phyloP scores from a whole-genome alignment of 1,139 yeast genomes.

The Wickerhamiella infanticola region DNA sequence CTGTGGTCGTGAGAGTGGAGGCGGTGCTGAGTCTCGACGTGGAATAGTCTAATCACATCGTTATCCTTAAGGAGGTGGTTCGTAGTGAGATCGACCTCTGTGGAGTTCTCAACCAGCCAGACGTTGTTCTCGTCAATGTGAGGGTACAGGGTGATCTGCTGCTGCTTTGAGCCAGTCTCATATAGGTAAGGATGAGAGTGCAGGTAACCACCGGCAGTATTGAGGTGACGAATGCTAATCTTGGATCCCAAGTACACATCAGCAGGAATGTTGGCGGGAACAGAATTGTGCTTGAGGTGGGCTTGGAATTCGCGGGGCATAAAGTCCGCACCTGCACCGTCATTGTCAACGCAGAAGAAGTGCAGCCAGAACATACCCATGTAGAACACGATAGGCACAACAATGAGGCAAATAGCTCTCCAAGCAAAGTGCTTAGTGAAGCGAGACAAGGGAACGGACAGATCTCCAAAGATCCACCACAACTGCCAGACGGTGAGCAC shows the following conservation, averaged over 20 bases:
- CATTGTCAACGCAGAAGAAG: constrained; percentile 49
- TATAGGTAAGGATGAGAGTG: constrained; percentile 82
- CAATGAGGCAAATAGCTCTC: constrained; percentile 48
- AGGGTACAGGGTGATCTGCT: constrained; percentile 87
- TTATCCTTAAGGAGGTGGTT: constrained; percentile 23
- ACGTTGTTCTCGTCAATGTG: constrained; percentile 82
- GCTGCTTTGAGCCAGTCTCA: constrained; percentile 85
- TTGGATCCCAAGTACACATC: constrained; percentile 80
- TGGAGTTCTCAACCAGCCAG: constrained; percentile 53
- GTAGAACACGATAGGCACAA: constrained; percentile 56
- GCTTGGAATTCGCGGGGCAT: constrained; percentile 84
- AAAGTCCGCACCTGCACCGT: constrained; percentile 82
- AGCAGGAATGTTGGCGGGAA: constrained; percentile 58
- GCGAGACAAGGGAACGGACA: constrained; percentile 39
- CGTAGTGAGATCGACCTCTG: constrained; percentile 18
- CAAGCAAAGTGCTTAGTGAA: constrained; percentile 38
- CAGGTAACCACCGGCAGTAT: constrained; percentile 85
- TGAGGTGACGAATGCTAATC: constrained; percentile 63
- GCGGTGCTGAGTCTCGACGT: constrained; percentile 55
- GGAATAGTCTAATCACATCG: constrained; percentile 63
- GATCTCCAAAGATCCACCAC: constrained; percentile 84
- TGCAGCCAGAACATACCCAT: constrained; percentile 63
- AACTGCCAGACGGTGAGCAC: constrained; percentile 53
- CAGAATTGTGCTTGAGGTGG: constrained; percentile 49
- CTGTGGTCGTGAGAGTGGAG: constrained; percentile 93